These are phyloP conservation scores for Ophiostoma novo-ulmi DNA, from an alignment of 2,329 filamentous ascomycete genomes.

Conservation along the genomic window DNA sequence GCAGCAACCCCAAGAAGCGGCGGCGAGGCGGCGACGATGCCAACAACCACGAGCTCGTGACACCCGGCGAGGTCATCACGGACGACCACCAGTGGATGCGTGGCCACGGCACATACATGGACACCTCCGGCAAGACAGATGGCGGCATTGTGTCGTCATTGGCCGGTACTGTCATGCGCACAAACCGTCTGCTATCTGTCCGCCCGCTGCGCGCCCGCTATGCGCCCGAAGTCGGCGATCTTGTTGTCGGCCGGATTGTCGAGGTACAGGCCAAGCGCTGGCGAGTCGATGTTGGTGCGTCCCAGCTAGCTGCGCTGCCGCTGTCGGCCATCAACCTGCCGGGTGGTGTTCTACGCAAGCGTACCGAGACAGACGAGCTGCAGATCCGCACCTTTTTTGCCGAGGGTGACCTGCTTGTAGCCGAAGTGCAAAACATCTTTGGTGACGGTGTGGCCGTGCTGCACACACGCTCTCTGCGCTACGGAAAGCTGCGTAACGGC, in stretches of 20 bases:
- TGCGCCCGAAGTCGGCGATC: slow-evolving; percentile 90
- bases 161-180: slow-evolving; percentile 83
- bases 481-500: slow-evolving; percentile 92
- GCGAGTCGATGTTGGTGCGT: slow-evolving; percentile 89
- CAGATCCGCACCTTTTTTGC: slow-evolving; percentile 97
- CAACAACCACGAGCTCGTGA: slow-evolving; percentile 58
- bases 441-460: slow-evolving; percentile 79
- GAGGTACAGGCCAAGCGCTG: slow-evolving; percentile 91
- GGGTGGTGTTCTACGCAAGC: slow-evolving; percentile 81
- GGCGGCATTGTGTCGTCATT: slow-evolving; percentile 81
- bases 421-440: slow-evolving; percentile 87
- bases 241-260: slow-evolving; percentile 88
- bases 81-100: slow-evolving; percentile 96
- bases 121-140: slow-evolving; percentile 40
- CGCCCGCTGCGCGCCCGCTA: slow-evolving; percentile 87
- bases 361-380: slow-evolving; percentile 92
- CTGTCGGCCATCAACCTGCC: slow-evolving; percentile 91
- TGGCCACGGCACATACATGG: slow-evolving; percentile 86
- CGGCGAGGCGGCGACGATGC: slow-evolving; percentile 28
- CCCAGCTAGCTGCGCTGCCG: slow-evolving; percentile 77
- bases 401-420: slow-evolving; percentile 88
- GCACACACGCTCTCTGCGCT: slow-evolving; percentile 86
- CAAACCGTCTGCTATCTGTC: slow-evolving; percentile 94
- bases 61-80: slow-evolving; percentile 83
- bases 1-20: slow-evolving; percentile 14